A percentile compares a stretch with the other conserved stretches of the same genome.
Evolutionary conservation across 2,329 filamentous ascomycete genomes (phyloP).

Genomic region (Gaeumannomyces sp.): DNA sequence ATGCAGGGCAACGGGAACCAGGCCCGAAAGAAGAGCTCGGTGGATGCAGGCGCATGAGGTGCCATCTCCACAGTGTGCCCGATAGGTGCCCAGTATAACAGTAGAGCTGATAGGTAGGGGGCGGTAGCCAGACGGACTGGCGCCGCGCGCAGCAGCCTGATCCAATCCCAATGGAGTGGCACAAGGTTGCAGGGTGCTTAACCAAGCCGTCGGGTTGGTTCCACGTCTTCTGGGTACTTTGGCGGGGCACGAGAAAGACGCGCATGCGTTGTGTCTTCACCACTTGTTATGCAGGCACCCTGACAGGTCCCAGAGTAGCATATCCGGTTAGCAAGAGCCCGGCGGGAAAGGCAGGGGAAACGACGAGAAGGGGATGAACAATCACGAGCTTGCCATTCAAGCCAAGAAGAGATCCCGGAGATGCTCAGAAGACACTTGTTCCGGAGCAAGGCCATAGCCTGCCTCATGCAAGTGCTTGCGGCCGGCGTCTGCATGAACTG

Average conservation of each 20-base stretch:
- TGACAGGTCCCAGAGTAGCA: neutral
- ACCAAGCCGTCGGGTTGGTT: constrained; percentile 8
- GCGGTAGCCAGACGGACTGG: neutral
- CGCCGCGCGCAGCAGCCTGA: neutral
- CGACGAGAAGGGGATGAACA: no score
- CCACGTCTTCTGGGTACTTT: neutral
- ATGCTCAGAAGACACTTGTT: neutral
- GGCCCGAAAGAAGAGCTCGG: neutral
- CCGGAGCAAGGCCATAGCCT: neutral
- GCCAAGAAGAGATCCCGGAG: neutral
- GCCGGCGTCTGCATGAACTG: no score
- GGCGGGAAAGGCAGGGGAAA: neutral
- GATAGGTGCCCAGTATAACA: no score
- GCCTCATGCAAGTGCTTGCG: neutral
- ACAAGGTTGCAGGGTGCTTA: constrained; percentile 8
- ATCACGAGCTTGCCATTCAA: neutral
- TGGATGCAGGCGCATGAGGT: neutral
- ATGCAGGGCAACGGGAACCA: neutral
- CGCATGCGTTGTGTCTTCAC: neutral
- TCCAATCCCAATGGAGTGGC: neutral
- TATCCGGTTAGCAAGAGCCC: neutral
- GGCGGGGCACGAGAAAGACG: neutral
- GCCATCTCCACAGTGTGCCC: no score
- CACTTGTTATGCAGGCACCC: neutral
- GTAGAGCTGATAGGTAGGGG: no score